Base-by-base conservation (phyloP, 2,329 filamentous ascomycete species). In the Aspergillus niger region DNA sequence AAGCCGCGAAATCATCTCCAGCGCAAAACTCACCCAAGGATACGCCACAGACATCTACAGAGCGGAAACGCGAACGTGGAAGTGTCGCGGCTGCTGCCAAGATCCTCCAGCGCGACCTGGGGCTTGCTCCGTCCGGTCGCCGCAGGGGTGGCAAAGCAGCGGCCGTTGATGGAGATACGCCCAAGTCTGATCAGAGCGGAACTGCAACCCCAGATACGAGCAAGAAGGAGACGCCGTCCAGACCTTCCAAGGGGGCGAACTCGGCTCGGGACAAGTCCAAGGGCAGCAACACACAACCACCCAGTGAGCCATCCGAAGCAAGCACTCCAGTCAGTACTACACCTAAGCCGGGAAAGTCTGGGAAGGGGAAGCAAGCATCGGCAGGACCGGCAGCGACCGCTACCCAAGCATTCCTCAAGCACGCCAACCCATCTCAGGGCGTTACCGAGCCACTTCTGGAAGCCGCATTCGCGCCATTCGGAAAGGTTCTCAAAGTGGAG, bases 371-470 rank as follows among this genome's bases (percentile, higher is more conserved):
- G 51, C 67, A 65, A 47, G 32, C 56, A 8, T 43, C 62, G 41
- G 48, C 59, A 24, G 36, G 43, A 24, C 50, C 59, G 36, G 49
- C 69, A 30, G 55, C 67, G 10, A 72, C 69, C 10, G 70, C 72
- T 13, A 80, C 73, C 4, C 75, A 76, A 62, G 90, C 88, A 20
- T 93, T 93, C 70, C 80, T 93, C 62, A 93, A 93, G 75, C 89
- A 92, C 68, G 90, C 89, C 55, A 97, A 96, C 72, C 87, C 91
- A 10, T 95, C 92, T 0, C 94, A 97, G 72, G 94, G 94, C 13
- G 91, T 97, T 50, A 97, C 92, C 0, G 94, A 97, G 71, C 80
- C 89, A 0, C 78, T 92, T 0, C 85, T 98, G 1, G 88, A 89
- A 68, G 85, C 89, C 66, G 88, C 90, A 0, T 86, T 98, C 72